Conservation (phyloP, 139 green algal species). For the Coelastrella sp. region DNA sequence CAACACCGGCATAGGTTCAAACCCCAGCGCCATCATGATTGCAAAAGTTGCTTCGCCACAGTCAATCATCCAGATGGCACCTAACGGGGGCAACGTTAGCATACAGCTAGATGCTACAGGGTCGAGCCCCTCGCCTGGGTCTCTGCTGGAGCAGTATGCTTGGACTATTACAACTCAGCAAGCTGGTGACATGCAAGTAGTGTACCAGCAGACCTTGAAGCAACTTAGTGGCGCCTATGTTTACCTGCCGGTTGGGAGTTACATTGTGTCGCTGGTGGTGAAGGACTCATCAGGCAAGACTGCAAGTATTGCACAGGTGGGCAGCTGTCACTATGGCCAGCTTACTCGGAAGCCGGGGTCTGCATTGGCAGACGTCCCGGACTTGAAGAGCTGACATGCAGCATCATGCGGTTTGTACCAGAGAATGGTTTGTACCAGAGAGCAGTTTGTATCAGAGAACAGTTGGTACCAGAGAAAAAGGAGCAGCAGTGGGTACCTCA, state of each 20-base stretch:
- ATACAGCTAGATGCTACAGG: conserved; percentile 33
- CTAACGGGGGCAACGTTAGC: not conserved
- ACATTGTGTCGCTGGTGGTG: conserved; percentile 25
- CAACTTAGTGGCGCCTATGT: conserved; percentile 15
- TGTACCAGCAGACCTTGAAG: not conserved
- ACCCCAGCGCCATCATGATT: conserved; percentile 19
- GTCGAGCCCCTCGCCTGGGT: conserved; percentile 8
- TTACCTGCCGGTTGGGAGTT: conserved; percentile 34
- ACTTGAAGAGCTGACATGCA: too few species aligned
- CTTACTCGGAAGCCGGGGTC: too few species aligned
- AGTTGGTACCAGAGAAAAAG: too few species aligned
- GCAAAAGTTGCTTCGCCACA: not conserved
- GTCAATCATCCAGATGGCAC: not conserved
- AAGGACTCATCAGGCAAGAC: not conserved
- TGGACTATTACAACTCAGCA: conserved; percentile 30
- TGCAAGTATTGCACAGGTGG: conserved; percentile 20
- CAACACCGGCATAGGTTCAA: not conserved
- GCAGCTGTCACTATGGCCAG: too few species aligned
- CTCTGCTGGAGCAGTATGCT: not conserved
- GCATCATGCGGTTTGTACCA: too few species aligned
- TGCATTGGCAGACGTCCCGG: too few species aligned
- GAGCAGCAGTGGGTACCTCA: too few species aligned
- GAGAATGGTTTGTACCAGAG: too few species aligned
- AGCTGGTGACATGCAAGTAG: not conserved
- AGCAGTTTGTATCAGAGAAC: too few species aligned